Evolutionary conservation across 1,284 basidiomycete genomes (phyloP), one percentile per base, ranked within the genome.

Genomic region (Rhodotorula sp.): DNA sequence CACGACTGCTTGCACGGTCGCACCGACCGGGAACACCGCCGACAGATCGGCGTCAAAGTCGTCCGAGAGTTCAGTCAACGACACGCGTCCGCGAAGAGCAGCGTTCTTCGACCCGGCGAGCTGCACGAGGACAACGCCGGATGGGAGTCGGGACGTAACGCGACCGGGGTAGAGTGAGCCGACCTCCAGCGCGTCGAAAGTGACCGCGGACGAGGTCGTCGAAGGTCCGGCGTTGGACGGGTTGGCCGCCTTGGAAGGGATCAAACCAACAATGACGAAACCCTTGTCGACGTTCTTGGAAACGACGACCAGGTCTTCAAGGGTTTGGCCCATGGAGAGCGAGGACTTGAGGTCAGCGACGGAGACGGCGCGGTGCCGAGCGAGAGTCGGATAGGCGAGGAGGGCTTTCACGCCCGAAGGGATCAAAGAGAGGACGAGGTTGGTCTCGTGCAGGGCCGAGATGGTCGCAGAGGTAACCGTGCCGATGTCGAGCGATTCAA

Each of bases 241-340:
- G 75, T n/a, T 44, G 33, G 64, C 60, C 12, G 68, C 58, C 68
- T 79, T 80, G 24, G 73, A 70, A 10, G 79, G 79, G 70, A 87
- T 89, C 70, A 81, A 80, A 58, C 89, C 89, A 59, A 95, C 90
- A 71, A 97, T 89, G 68, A 97, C 89, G 67, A 98, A 85, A 20
- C 89, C 88, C 77, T 92, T 93, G 75, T 91, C 93, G 1, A 87
- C 83, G 79, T 93, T 94, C 77, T 92, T 90, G n/a, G 91, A 90
- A 33, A 94, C 90, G 26, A 99, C 91, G 6, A 91, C 87, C 8
- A 99, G 84, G 60, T 91, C 88, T 20, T 88, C 83, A 30, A 99
- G 81, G 72, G 84, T 84, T 64, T 93, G 89, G 24, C 91, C 91
- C 77, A 89, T 87, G 12, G 59, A 60, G 60, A 98, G 82, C 6